Evolutionary conservation across 345 rosid species (phyloP), one percentile per base, ranked within the genome.

Genomic region (Moringa oleifera): DNA sequence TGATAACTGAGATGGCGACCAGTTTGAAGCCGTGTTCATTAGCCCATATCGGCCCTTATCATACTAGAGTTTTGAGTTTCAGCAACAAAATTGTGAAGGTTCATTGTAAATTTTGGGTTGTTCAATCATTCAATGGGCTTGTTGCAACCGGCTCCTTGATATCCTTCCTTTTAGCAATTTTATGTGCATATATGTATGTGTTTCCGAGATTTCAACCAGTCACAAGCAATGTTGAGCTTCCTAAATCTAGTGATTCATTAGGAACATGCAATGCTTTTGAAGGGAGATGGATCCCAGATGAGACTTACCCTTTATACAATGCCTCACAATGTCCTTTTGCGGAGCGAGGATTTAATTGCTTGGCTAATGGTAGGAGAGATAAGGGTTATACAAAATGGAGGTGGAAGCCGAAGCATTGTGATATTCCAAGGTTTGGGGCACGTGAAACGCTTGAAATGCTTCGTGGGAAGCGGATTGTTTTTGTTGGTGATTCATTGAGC

Each of bases 341-440:
- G 0, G 90, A 87, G 73, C 69, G 61, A 1, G 95, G 95, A 21
- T 85, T 87, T 58, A 65, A 85, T 75, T 85, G 90, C 54, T 64
- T 83, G 65, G 79, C 83, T 41, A 87, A 87, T 67, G 95, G 90
- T 28, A 77, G 89, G 41, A 73, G 72, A 62, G 95, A 87, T 73
- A 65, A 19, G 49, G 80, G 76, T 55, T 83, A 82, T 62, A 59
- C 67, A 19, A 82, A 79, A 66, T 84, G 82, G 90, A 79, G 82
- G 69, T 87, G 94, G 94, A 84, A 79, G 83, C 94, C 94, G 19
- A 75, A 70, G 45, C 31, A 76, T 58, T 87, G 90, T 70, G 86
- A 81, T 28, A 76, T 87, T 63, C 90, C 88, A 0, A 76, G 71
- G 68, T 82, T 84, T 69, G 51, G 76, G 55, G 79, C 63, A 17